Evolutionary conservation across 2,329 filamentous ascomycete genomes (phyloP).

Genomic region (Aspergillus caelatus): DNA sequence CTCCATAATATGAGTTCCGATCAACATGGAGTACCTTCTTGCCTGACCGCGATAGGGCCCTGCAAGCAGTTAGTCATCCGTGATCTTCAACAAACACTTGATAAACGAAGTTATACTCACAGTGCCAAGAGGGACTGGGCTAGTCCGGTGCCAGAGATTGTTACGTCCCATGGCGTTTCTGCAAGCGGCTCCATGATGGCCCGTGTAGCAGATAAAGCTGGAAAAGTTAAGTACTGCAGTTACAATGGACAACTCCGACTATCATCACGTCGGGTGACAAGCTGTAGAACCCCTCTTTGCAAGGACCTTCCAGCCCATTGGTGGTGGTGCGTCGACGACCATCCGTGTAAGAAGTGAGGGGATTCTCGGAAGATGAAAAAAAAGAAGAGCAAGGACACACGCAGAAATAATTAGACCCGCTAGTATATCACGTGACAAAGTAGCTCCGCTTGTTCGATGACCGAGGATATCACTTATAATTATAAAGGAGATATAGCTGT

Average conservation of each 20-base stretch:
- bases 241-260: slow-evolving; percentile 20
- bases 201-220: slow-evolving; percentile 20
- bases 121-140: slow-evolving; percentile 78
- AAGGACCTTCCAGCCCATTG: slow-evolving; percentile 22
- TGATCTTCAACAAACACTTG: slow-evolving; percentile 14
- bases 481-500: background rate
- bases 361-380: slow-evolving; percentile 16
- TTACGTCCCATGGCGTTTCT: slow-evolving; percentile 76
- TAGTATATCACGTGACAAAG: slow-evolving; percentile 23
- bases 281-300: slow-evolving; percentile 15
- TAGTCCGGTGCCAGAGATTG: slow-evolving; percentile 77
- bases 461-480: background rate
- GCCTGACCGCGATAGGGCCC: slow-evolving; percentile 86
- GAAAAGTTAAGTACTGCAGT: slow-evolving; percentile 21
- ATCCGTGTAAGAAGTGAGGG: slow-evolving; percentile 17
- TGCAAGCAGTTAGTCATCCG: slow-evolving; percentile 61
- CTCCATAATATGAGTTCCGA: slow-evolving; percentile 84
- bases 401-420: slow-evolving; percentile 25
- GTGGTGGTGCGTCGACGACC: slow-evolving; percentile 17
- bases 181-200: slow-evolving; percentile 69
- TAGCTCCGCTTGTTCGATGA: slow-evolving; percentile 3
- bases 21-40: slow-evolving; percentile 93
- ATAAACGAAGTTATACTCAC: slow-evolving; percentile 50
- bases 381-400: slow-evolving; percentile 20
- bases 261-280: slow-evolving; percentile 27